Percentiles rank a stretch among this genome's conserved stretches.
Conservation (phyloP, 108 stramenopile species). For the Skeletonema grethae region DNA sequence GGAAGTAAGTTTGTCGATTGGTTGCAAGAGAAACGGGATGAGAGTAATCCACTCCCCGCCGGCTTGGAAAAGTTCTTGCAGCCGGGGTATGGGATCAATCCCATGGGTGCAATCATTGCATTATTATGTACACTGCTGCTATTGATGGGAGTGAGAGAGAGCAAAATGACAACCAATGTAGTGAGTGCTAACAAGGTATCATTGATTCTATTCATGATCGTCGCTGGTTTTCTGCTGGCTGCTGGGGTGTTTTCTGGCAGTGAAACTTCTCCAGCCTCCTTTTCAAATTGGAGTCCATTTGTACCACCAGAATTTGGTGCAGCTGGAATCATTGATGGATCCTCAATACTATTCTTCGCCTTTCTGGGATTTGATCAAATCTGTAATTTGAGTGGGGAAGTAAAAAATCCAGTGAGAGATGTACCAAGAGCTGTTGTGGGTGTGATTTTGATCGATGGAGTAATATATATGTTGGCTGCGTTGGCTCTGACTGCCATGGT, state of each 20-base stretch:
- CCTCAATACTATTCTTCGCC: slow-evolving; percentile 76
- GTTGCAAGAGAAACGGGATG: slow-evolving; percentile 26
- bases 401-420: slow-evolving; percentile 72
- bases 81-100: slow-evolving; percentile 56
- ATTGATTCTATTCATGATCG: slow-evolving; percentile 74
- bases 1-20: slow-evolving; percentile 85
- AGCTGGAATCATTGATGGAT: slow-evolving; percentile 47
- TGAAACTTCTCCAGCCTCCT: slow-evolving; percentile 19
- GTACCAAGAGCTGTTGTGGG: slow-evolving; percentile 76
- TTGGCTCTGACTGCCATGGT: slow-evolving; percentile 77
- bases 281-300: slow-evolving; percentile 40
- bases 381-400: slow-evolving; percentile 77
- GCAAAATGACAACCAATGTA: slow-evolving; percentile 74
- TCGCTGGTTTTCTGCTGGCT: slow-evolving; percentile 63
- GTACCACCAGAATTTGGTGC: slow-evolving; percentile 47
- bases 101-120: slow-evolving; percentile 63
- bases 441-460: slow-evolving; percentile 52
- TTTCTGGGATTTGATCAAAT: slow-evolving; percentile 91
- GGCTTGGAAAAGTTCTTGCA: slow-evolving; percentile 16
- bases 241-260: slow-evolving; percentile 19
- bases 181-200: slow-evolving; percentile 76
- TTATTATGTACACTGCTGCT: slow-evolving; percentile 51
- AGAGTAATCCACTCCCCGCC: neutral
- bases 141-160: slow-evolving; percentile 73
- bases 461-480: slow-evolving; percentile 71